Evolutionary conservation across 2,329 filamentous ascomycete species (phyloP), one percentile per base, ranked within the genome.

Genomic region (Neurospora crassa): DNA sequence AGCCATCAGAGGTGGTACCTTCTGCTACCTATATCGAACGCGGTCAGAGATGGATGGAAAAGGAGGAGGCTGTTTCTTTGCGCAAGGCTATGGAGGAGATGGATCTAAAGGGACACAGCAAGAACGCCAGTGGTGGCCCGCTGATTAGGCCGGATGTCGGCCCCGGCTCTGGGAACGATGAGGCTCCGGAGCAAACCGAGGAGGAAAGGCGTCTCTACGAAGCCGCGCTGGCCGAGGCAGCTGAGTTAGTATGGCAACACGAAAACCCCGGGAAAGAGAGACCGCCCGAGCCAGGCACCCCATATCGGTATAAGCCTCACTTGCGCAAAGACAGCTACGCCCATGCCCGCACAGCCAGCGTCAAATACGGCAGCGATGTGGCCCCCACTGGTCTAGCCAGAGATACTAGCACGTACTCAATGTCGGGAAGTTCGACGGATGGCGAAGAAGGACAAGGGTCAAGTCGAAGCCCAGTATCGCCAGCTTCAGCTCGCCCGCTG

Each of bases 211-310:
- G 87, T 67, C 79, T 94, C 68, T 91, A 92, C 78, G 83, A 87
- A 14, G 90, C 90, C 53, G 92, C 92, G 40, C 88, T 92, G 73
- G 84, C 93, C 72, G 92, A 95, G 79, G 92, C 92, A 12, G 90
- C 91, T 1, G 91, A 94, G 78, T 84, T 95, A 67, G 92, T 95
- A 63, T 94, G 89, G 86, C 88, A 90, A 77, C 92, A 95, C 78
- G 85, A 91, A 78, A 86, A 93, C 74, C 87, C 87, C 8, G 80
- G 84, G 70, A 82, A 83, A 72, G 79, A 82, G 34, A 63, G 53
- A n/a, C 53, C 53, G 1, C 83, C 82, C n/a, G 83, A 86, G 73
- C 90, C 91, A 2, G 86, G 89, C 63, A 87, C 88, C 1, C 88
- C 90, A 11, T 91, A 89, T 76, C 84, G 84, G 41, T 94, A 94